Evolutionary conservation across 495 filamentous ascomycete species (phyloP).

Genomic region (Penicillium alfredii): DNA sequence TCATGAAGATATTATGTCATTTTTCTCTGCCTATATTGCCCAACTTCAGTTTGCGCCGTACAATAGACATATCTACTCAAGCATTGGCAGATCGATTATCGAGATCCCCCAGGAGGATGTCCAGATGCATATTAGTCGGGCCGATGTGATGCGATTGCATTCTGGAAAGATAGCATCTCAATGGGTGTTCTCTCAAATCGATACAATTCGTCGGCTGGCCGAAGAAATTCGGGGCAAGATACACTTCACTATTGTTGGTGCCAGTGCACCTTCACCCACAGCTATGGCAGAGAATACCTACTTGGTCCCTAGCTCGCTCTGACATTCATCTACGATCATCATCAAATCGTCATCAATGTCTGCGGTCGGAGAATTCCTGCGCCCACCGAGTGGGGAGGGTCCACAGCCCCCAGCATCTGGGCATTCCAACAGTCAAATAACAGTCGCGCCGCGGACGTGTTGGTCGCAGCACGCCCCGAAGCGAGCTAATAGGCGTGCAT

Average conservation of each 20-base stretch:
- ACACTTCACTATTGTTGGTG: neutral
- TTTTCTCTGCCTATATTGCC: conserved; percentile 1
- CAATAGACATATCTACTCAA: neutral
- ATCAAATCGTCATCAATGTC: too few relatives aligned
- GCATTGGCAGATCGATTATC: neutral
- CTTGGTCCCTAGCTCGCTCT: too few relatives aligned
- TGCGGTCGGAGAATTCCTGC: too few relatives aligned
- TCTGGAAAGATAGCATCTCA: neutral
- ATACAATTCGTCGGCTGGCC: neutral
- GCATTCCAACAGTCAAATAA: too few relatives aligned
- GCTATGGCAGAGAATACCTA: conserved; percentile 33
- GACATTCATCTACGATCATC: too few relatives aligned
- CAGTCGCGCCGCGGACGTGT: too few relatives aligned
- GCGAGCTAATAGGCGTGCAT: too few relatives aligned
- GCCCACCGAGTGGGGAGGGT: too few relatives aligned
- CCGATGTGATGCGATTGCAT: neutral
- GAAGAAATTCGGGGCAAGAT: neutral
- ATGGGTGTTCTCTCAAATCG: neutral
- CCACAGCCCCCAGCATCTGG: too few relatives aligned
- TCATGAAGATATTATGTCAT: conserved; percentile 1
- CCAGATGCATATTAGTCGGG: neutral
- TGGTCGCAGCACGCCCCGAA: too few relatives aligned
- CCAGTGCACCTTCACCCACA: neutral
- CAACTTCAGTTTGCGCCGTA: neutral
- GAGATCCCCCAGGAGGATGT: neutral